These are phyloP conservation scores for Lathyrus oleraceus DNA, from an alignment of 306 rosid species.

Conservation along the genomic window DNA sequence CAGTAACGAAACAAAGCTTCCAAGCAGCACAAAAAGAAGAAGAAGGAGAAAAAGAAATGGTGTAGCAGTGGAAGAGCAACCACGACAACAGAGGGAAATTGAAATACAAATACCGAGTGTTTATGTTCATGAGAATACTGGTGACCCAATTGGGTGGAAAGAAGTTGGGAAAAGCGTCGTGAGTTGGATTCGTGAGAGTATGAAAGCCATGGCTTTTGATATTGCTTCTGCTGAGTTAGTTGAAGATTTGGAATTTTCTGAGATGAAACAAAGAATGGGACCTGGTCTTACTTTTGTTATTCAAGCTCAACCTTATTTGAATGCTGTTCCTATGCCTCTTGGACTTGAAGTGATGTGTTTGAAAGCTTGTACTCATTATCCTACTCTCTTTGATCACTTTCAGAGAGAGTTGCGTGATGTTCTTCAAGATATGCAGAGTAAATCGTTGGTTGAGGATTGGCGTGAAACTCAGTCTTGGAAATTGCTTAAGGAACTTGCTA, in stretches of 20 bases:
- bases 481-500: constrained; percentile 65
- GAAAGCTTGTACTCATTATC: constrained; percentile 73
- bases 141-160: constrained; percentile 71
- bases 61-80: not conserved
- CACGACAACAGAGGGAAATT: not conserved
- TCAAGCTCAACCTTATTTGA: constrained; percentile 72
- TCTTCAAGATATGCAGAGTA: constrained; percentile 50
- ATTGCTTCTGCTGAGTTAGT: constrained; percentile 57
- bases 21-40: constrained; percentile 13
- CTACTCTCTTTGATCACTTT: constrained; percentile 77
- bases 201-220: constrained; percentile 73
- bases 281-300: constrained; percentile 70
- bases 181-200: constrained; percentile 63
- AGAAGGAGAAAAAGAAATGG: constrained; percentile 29
- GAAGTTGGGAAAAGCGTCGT: constrained; percentile 70
- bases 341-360: constrained; percentile 69
- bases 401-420: constrained; percentile 83
- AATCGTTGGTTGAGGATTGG: constrained; percentile 50
- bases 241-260: constrained; percentile 57
- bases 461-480: constrained; percentile 68
- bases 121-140: constrained; percentile 26
- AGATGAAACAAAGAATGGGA: constrained; percentile 57
- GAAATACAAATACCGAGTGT: not conserved
- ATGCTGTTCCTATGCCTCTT: constrained; percentile 72
- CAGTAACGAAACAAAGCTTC: constrained; percentile 30